Base-by-base conservation (phyloP, 2,329 filamentous ascomycete genomes). In the Rachicladosporium sp. region DNA sequence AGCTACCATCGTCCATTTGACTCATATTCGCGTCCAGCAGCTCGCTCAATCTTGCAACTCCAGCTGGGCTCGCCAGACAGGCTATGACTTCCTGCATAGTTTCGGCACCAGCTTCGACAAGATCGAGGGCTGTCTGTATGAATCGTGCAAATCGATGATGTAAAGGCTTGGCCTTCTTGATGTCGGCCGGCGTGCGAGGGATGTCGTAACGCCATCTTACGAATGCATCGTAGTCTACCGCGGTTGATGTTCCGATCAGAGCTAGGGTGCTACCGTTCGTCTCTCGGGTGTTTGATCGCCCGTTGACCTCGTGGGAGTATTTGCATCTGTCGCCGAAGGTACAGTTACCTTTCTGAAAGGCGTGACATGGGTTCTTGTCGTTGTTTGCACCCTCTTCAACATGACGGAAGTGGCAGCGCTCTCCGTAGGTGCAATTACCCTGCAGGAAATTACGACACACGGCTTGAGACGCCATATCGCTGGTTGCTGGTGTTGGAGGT, bases 31-130 rank as follows among this genome's bases (percentile, higher is more conserved):
- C 38, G 11, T 37, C 36, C 2, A 41, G 27, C 2, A 54, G 21
- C 34, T 52, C 48, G 23, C 42, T 35, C 15, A 54, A 37, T 6
- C 51, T 47, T 9, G 31, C n/a, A n/a, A n/a, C n/a, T n/a, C n/a
- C n/a, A n/a, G n/a, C n/a, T n/a, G n/a, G n/a, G n/a, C n/a, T n/a
- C n/a, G n/a, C n/a, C n/a, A n/a, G n/a, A n/a, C n/a, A n/a, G n/a
- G n/a, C n/a, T n/a, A n/a, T n/a, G n/a, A n/a, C n/a, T n/a, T n/a
- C n/a, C n/a, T 56, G 53, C 41, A 48, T 44, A 4, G 37, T 39
- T 2, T 37, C 44, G 9, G 37, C 37, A 4, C 48, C 47, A 8
- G 10, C 13, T 8, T 36, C 29, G 23, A 53, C 43, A 3, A 55
- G 42, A 2, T 38, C 38, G 12, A 46, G 41, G 2, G 50, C 50